Evolutionary conservation across 2,329 filamentous ascomycete genomes (phyloP).

Genomic region (Verticillium albo-atrum): DNA sequence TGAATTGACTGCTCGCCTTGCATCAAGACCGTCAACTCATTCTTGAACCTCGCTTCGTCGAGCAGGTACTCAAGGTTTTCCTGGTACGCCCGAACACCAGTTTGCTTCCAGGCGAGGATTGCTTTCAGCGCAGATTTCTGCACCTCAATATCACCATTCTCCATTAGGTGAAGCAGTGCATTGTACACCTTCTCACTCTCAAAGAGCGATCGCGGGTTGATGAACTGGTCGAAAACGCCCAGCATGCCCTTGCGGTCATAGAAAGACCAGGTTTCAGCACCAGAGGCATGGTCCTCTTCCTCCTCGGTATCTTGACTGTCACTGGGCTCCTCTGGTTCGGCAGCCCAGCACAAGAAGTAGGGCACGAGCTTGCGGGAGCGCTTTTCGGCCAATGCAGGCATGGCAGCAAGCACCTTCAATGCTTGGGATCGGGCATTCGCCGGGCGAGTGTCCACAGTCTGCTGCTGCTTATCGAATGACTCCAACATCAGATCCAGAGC

Average conservation of each 20-base stretch:
- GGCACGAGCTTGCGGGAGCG: slow-evolving; percentile 81
- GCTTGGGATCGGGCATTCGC: slow-evolving; percentile 68
- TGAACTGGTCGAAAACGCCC: slow-evolving; percentile 75
- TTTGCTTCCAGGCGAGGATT: slow-evolving; percentile 84
- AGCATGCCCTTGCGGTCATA: slow-evolving; percentile 83
- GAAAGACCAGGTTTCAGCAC: slow-evolving; percentile 56
- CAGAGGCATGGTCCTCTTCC: slow-evolving; percentile 35
- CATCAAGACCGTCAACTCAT: slow-evolving; percentile 87
- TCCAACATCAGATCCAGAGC: slow-evolving; percentile 55
- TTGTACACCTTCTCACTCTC: slow-evolving; percentile 71
- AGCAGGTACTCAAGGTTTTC: slow-evolving; percentile 83
- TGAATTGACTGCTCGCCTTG: slow-evolving; percentile 71
- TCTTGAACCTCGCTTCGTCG: slow-evolving; percentile 87
- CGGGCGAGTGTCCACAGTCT: slow-evolving; percentile 43
- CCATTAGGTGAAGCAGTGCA: slow-evolving; percentile 69
- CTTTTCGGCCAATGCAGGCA: slow-evolving; percentile 78
- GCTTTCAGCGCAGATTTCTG: slow-evolving; percentile 82
- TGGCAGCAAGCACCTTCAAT: slow-evolving; percentile 68
- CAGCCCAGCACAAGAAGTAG: slow-evolving; percentile 78
- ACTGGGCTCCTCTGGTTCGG: slow-evolving; percentile 37
- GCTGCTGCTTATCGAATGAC: slow-evolving; percentile 62
- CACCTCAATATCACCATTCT: slow-evolving; percentile 85
- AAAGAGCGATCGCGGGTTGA: slow-evolving; percentile 81
- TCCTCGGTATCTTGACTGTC: slow-evolving; percentile 39
- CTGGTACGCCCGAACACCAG: slow-evolving; percentile 70